A percentile compares a stretch with the other conserved stretches of the same genome.
These are phyloP conservation scores for Evernia prunastri DNA, from an alignment of 495 filamentous ascomycete species.

Conservation along the genomic window DNA sequence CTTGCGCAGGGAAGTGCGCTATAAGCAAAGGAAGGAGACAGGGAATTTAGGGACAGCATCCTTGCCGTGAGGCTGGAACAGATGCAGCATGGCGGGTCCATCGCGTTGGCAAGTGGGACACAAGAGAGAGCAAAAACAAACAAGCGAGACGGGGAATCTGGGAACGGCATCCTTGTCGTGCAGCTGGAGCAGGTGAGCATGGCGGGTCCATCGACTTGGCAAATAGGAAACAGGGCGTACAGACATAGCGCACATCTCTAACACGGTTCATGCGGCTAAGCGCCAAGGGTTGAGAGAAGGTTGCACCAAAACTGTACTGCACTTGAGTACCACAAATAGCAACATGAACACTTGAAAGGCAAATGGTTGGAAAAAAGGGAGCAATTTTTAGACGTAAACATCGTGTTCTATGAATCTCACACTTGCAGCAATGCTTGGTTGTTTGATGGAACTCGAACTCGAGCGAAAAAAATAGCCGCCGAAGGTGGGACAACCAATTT, in stretches of 20 bases:
- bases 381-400: too few relatives aligned
- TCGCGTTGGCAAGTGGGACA: not conserved
- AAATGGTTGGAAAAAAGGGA: not conserved
- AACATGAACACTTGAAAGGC: not conserved
- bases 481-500: not conserved
- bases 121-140: not conserved
- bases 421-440: too few relatives aligned
- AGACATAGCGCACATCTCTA: not conserved
- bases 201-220: not conserved
- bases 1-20: too few relatives aligned
- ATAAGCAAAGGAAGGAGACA: too few relatives aligned
- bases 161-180: not conserved
- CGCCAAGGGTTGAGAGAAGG: not conserved
- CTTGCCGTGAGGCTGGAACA: not conserved
- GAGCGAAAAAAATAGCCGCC: not conserved
- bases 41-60: not conserved
- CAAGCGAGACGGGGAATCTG: too few relatives aligned
- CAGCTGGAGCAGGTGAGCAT: not conserved
- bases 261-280: not conserved
- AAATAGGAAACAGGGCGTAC: not conserved
- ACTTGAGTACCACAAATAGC: not conserved
- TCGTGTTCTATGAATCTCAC: too few relatives aligned
- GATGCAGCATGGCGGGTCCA: not conserved
- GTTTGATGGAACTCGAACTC: too few relatives aligned
- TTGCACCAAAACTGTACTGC: not conserved